Evolutionary conservation across 345 rosid genomes (phyloP).

Genomic region (Salix suchowensis): DNA sequence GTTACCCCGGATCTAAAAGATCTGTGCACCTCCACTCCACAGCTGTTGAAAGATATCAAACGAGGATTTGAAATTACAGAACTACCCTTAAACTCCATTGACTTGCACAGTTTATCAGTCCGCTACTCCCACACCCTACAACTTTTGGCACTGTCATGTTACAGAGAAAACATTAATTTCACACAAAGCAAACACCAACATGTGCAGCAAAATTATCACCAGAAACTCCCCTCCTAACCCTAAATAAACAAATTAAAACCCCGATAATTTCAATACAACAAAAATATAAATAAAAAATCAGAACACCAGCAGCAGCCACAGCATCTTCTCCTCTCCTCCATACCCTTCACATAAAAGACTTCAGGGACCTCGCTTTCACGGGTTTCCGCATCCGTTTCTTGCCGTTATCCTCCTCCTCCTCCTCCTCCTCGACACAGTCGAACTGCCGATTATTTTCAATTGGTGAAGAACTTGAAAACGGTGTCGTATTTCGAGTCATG

Average conservation of each 20-base stretch:
- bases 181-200: constrained; percentile 18
- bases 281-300: not conserved
- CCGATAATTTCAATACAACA: constrained; percentile 1
- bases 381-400: constrained; percentile 76
- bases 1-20: not conserved
- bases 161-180: constrained; percentile 15
- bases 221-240: not conserved
- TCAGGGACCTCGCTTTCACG: constrained; percentile 79
- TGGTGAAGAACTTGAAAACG: constrained; percentile 19
- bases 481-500: constrained; percentile 16
- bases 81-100: constrained; percentile 21
- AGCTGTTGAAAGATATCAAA: not conserved
- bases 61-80: constrained; percentile 11
- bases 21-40: constrained; percentile 1
- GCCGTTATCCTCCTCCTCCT: constrained; percentile 26
- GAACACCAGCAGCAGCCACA: not conserved
- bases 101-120: constrained; percentile 20
- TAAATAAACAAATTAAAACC: constrained; percentile 2
- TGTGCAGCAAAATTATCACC: constrained; percentile 14
- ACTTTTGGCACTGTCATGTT: constrained; percentile 28
- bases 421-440: constrained; percentile 36
- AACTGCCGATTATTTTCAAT: constrained; percentile 26
- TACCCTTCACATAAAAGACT: constrained; percentile 67
- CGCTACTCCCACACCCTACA: constrained; percentile 21
- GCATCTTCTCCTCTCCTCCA: not conserved